Base-by-base conservation (phyloP, 2,329 filamentous ascomycete species). In the Colletotrichum tropicicola region DNA sequence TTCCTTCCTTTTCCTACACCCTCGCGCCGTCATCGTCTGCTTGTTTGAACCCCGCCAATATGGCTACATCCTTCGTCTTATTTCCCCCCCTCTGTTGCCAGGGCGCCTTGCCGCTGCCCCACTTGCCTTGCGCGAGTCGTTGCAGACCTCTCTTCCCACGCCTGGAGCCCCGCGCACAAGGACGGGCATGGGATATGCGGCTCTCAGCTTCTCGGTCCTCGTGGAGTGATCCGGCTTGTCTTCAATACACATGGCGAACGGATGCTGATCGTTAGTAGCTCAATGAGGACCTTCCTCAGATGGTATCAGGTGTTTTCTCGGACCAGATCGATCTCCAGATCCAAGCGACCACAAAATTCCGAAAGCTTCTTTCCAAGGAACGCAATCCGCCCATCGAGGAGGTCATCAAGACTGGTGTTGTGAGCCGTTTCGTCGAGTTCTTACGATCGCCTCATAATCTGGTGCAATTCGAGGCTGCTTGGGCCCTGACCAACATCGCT, bases 281-380 rank as follows among this genome's bases (percentile, higher is more conserved):
- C 78, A 97, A 96, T 78, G 94, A 98, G 82, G 96, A 99, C 78
- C 93, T 99, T 72, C 96, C 96, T 73, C 91, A 96, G 83, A 99
- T 99, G 96, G 96, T 98, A 68, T 87, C 92, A 76, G 96, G 96
- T 68, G 96, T 99, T 75, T 98, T 99, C 84, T 99, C 96, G 69
- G 95, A 99, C 70, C 94, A 98, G 82, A 98, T 99, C 81, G 96
- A 99, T 77, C 88, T 92, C 72, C 96, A 99, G 82, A 99, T 99
- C 73, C 91, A 95, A 82, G 94, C 95, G 63, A 99, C 96, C 27
- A 99, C 96, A 72, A 98, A 97, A 81, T 99, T 99, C 87, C 88
- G 96, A 78, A 99, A 99, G 87, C 88, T 99, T 43, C 86, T 99
- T 27, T 98, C 94, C 71, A 99, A 99, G 85, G 96, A 99, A 85